A percentile compares a stretch with the other conserved stretches of the same genome.
These are phyloP conservation scores for Bombardia bombarda DNA, from an alignment of 495 filamentous ascomycete genomes.

Conservation along the genomic window DNA sequence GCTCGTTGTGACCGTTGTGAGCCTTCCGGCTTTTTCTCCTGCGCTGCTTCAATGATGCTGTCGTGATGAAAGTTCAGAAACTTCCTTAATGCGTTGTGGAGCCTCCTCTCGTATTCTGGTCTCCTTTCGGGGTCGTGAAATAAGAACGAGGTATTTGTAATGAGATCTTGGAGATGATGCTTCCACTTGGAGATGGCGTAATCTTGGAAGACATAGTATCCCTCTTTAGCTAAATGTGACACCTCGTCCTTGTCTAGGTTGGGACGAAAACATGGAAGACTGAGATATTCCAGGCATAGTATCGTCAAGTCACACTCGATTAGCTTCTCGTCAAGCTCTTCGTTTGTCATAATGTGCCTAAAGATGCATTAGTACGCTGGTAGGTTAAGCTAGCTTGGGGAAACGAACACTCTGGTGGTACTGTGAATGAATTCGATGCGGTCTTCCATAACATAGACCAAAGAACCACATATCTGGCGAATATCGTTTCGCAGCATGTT, in stretches of 20 bases:
- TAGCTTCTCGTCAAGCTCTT: constrained; percentile 16
- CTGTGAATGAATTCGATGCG: constrained; percentile 17
- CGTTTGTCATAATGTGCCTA: constrained; percentile 12
- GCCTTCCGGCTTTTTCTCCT: not conserved
- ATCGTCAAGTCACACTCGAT: constrained; percentile 29
- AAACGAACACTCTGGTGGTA: constrained; percentile 13
- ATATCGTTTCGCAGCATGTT: constrained; percentile 23
- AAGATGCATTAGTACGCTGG: not conserved
- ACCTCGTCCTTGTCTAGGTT: constrained; percentile 13
- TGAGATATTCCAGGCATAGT: constrained; percentile 31
- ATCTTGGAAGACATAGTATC: constrained; percentile 31
- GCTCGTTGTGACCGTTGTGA: not conserved
- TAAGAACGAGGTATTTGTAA: not conserved
- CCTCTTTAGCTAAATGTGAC: constrained; percentile 10
- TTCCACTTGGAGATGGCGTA: constrained; percentile 33
- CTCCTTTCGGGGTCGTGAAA: not conserved
- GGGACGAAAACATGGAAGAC: constrained; percentile 21
- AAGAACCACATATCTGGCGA: constrained; percentile 35
- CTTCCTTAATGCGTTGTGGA: not conserved
- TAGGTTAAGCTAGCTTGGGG: not conserved
- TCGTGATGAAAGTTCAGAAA: constrained; percentile 7
- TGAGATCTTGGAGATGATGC: constrained; percentile 21
- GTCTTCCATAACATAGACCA: constrained; percentile 26
- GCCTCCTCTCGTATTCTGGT: not conserved
- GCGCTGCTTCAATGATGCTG: not conserved